Evolutionary conservation across 768 basidiomycete species (phyloP).

Genomic region (Clitopilus hobsonii): DNA sequence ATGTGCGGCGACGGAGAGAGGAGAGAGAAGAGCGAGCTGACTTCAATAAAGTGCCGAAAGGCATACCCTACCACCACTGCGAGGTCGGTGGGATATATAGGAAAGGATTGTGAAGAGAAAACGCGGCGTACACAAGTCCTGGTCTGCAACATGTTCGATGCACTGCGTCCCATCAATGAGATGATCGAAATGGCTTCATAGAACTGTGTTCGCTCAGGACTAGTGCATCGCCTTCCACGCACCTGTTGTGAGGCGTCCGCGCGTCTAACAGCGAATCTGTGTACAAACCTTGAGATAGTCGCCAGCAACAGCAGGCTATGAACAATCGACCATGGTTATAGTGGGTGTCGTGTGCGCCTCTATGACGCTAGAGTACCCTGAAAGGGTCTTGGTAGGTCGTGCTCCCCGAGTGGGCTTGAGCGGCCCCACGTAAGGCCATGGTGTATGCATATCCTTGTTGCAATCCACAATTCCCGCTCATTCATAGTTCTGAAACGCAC

Average conservation of each 20-base stretch:
- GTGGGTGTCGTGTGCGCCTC: too few relatives aligned
- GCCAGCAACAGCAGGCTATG: background rate
- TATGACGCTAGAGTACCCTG: too few relatives aligned
- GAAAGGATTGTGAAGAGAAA: slow-evolving; percentile 33
- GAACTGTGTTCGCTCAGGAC: background rate
- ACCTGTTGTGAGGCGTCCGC: slow-evolving; percentile 7
- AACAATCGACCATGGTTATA: background rate
- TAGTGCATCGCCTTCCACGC: slow-evolving; percentile 9
- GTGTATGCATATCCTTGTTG: background rate
- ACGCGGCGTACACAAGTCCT: slow-evolving; percentile 29
- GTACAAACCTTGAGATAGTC: background rate
- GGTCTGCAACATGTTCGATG: slow-evolving; percentile 12
- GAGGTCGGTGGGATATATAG: slow-evolving; percentile 32
- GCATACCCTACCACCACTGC: slow-evolving; percentile 19
- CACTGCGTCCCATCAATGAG: slow-evolving; percentile 18
- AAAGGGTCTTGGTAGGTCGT: too few relatives aligned
- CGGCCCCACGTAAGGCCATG: background rate
- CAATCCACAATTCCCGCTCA: background rate
- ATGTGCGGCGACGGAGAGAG: slow-evolving; percentile 27
- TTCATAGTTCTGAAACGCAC: background rate
- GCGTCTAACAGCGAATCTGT: background rate
- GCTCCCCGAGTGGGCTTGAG: background rate
- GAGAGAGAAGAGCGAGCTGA: slow-evolving; percentile 27
- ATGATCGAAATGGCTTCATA: slow-evolving; percentile 6
- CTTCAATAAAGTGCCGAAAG: slow-evolving; percentile 32